These are phyloP conservation scores for Malus orientalis DNA, from an alignment of 306 rosid genomes.

Conservation along the genomic window DNA sequence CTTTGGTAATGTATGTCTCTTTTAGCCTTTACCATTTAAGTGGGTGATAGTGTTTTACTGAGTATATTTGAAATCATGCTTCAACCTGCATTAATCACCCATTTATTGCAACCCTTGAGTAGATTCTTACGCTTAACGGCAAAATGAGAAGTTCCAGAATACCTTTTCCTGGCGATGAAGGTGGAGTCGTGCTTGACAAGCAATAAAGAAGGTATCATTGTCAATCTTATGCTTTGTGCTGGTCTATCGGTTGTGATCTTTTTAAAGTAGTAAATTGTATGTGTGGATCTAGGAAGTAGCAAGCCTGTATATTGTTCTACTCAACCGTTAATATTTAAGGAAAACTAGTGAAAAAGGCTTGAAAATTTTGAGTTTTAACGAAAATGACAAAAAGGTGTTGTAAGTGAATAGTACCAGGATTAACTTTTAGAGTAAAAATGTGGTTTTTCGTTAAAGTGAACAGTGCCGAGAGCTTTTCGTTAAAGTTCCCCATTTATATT, in stretches of 20 bases:
- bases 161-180: constrained; percentile 30
- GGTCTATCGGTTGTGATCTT: background rate
- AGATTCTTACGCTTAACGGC: constrained; percentile 17
- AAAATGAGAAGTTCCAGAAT: constrained; percentile 22
- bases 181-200: constrained; percentile 30
- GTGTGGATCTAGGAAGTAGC: background rate
- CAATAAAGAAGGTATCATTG: constrained; percentile 27
- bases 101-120: background rate
- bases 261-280: background rate
- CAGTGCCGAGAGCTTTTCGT: too few species aligned
- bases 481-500: too few species aligned
- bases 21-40: background rate
- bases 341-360: too few species aligned
- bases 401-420: too few species aligned
- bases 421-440: too few species aligned
- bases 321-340: too few species aligned
- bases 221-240: background rate
- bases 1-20: background rate
- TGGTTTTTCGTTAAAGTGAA: too few species aligned
- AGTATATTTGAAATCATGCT: background rate
- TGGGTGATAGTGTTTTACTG: background rate
- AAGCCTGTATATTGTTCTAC: background rate
- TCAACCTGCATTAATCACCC: background rate
- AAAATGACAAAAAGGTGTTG: too few species aligned
- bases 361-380: too few species aligned